Evolutionary conservation across 139 green algal species (phyloP), one percentile per base, ranked within the genome.

Genomic region (Dunaliella primolecta): DNA sequence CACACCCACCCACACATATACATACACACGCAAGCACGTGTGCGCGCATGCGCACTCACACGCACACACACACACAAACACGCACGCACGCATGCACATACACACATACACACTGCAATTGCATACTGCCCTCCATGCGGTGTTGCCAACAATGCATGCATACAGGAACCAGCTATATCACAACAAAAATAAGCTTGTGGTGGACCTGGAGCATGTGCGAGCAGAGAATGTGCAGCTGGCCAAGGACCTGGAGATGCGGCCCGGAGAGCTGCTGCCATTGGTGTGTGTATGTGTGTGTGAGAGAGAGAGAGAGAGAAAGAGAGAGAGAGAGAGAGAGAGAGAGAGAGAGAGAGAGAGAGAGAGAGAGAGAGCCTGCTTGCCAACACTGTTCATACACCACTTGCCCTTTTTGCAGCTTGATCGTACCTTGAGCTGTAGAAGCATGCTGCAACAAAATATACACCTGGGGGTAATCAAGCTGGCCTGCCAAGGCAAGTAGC

Each of bases 231-330:
- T 81, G 1, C 81, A 88, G 2, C 91, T 98, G 15, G 92, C 91
- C 33, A 83, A 87, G 3, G 76, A 83, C 33, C 84, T 98, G 71
- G 89, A 93, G 71, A 80, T 88, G 24, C 83, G 87, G 37, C 95
- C 95, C 3, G 64, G 91, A 27, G 92, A 95, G 76, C 90, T 94
- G 84, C 89, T 98, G 70, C 95, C 95, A 0, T 77, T 97, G 88
- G 93, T 98, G 76, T 84, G 88, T 33, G 33, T 2, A 0, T 76
- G 82, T 33, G 25, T 56, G 34, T 81, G n/a, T n/a, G n/a, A n/a
- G n/a, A n/a, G n/a, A n/a, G n/a, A n/a, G n/a, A n/a, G n/a, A n/a
- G n/a, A n/a, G n/a, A n/a, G n/a, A n/a, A n/a, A n/a, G n/a, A n/a
- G n/a, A n/a, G n/a, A n/a, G n/a, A n/a, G n/a, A n/a, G n/a, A n/a